These are phyloP conservation scores for Luffa acutangula DNA, from an alignment of 306 rosid species.

Conservation along the genomic window DNA sequence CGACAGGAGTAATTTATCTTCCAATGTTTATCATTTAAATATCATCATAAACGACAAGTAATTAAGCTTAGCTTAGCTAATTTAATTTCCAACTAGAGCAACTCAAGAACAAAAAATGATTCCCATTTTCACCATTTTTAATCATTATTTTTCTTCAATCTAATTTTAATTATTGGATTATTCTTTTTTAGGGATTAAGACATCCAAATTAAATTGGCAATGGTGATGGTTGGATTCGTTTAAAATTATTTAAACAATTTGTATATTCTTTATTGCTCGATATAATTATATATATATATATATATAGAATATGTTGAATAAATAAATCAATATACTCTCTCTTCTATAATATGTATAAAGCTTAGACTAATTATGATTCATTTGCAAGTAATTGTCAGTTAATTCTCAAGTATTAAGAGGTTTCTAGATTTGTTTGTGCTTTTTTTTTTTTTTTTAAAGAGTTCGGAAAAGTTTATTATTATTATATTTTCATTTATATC, in stretches of 20 bases:
- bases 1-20: neutral
- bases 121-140: neutral
- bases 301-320: neutral
- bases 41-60: neutral
- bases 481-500: neutral
- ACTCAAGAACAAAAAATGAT: neutral
- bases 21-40: neutral
- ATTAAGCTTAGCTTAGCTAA: neutral
- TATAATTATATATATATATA: neutral
- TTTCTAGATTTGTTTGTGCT: too few species aligned
- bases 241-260: neutral
- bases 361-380: too few species aligned
- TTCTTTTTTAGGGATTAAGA: neutral
- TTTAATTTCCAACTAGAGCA: neutral
- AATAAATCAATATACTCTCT: too few species aligned
- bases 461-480: neutral
- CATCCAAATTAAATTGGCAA: neutral
- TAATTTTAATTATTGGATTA: neutral
- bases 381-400: too few species aligned
- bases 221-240: neutral
- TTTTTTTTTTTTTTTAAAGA: too few species aligned
- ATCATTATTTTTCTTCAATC: neutral
- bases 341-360: too few species aligned
- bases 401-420: too few species aligned
- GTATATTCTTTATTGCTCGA: neutral